Evolutionary conservation across 2,329 filamentous ascomycete species (phyloP).

Genomic region (Venturia asperata): DNA sequence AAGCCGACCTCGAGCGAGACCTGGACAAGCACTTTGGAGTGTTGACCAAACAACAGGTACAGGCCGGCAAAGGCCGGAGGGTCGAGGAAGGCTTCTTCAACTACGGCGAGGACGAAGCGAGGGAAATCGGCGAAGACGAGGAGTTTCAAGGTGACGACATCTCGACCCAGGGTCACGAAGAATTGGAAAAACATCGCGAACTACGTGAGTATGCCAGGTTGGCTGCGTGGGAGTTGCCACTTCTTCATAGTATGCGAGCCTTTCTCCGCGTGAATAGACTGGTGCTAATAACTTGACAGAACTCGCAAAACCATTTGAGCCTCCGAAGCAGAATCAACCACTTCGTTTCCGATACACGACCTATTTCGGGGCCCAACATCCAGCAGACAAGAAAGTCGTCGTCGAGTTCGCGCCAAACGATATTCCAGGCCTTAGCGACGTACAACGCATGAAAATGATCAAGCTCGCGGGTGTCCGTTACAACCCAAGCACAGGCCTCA

Average conservation of each 20-base stretch:
- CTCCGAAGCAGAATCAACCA: conserved; percentile 59
- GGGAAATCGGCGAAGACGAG: conserved; percentile 14
- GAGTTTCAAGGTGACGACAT: conserved; percentile 18
- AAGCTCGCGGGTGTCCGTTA: conserved; percentile 82
- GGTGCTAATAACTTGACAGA: conserved; percentile 44
- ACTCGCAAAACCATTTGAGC: conserved; percentile 71
- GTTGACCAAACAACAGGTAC: neutral
- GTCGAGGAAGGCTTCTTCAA: conserved; percentile 17
- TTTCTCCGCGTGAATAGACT: conserved; percentile 5
- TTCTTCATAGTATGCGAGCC: conserved; percentile 66
- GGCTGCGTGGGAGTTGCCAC: conserved; percentile 91
- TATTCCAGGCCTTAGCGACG: conserved; percentile 55
- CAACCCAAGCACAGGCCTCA: conserved; percentile 71
- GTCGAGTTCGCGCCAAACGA: conserved; percentile 77
- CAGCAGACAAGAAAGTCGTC: conserved; percentile 87
- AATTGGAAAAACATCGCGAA: conserved; percentile 83
- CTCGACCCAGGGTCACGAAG: conserved; percentile 58
- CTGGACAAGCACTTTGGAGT: neutral
- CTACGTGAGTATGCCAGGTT: conserved; percentile 80
- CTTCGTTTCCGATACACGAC: conserved; percentile 95
- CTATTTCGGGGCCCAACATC: conserved; percentile 91
- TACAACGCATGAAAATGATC: conserved; percentile 71
- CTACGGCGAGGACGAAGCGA: conserved; percentile 16
- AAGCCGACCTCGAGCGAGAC: neutral
- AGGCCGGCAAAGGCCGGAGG: neutral